These are phyloP conservation scores for Blastomyces gilchristii DNA, from an alignment of 2,329 filamentous ascomycete species.

Conservation along the genomic window DNA sequence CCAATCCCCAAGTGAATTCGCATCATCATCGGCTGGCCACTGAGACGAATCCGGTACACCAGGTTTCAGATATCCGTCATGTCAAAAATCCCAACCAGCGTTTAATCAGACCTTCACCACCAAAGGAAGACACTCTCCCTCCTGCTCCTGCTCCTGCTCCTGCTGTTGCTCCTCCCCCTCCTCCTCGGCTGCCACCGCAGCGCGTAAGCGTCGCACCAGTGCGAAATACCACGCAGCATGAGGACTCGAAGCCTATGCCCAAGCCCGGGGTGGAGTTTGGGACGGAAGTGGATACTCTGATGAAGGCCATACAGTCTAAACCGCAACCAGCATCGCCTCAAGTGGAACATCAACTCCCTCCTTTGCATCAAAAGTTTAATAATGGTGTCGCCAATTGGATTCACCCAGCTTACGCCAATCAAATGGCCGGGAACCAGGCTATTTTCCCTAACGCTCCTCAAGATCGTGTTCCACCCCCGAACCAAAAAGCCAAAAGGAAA, in stretches of 20 bases:
- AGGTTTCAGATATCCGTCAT: slow-evolving; percentile 29
- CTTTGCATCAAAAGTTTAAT: slow-evolving; percentile 26
- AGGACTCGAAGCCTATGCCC: slow-evolving; percentile 20
- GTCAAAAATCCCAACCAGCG: slow-evolving; percentile 30
- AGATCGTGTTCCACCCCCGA: slow-evolving; percentile 27
- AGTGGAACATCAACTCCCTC: slow-evolving; percentile 24
- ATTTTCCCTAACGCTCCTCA: slow-evolving; percentile 22
- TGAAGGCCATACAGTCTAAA: slow-evolving; percentile 76
- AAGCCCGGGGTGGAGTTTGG: slow-evolving; percentile 52
- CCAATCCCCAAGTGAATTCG: slow-evolving; percentile 15
- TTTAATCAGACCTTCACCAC: slow-evolving; percentile 15
- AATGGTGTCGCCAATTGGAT: slow-evolving; percentile 16
- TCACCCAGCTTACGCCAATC: slow-evolving; percentile 12
- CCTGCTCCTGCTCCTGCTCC: background rate
- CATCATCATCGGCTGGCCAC: slow-evolving; percentile 13
- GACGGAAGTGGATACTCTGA: slow-evolving; percentile 78
- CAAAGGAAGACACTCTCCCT: slow-evolving; percentile 13
- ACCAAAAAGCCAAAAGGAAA: slow-evolving; percentile 44
- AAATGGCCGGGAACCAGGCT: slow-evolving; percentile 7
- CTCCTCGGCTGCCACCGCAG: slow-evolving; percentile 7
- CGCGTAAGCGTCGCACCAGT: background rate
- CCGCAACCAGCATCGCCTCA: slow-evolving; percentile 25
- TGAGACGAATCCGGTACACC: slow-evolving; percentile 21
- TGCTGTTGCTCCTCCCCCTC: background rate
- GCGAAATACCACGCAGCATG: background rate